A percentile compares a stretch with the other conserved stretches of the same genome.
Conservation (phyloP, 495 filamentous ascomycete genomes). For the Darksidea phi region DNA sequence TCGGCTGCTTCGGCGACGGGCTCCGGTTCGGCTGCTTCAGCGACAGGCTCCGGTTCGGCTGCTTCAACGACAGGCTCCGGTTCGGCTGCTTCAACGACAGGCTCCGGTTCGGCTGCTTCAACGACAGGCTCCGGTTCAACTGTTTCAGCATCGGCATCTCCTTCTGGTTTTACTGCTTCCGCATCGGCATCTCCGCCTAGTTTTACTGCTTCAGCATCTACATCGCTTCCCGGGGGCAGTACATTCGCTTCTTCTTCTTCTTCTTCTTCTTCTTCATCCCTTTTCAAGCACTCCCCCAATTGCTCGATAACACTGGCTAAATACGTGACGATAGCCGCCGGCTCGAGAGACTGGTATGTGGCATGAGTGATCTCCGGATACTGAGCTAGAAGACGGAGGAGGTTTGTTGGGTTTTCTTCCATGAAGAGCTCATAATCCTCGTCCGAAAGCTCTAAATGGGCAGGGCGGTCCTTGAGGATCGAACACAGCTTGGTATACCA, state of each 20-base stretch:
- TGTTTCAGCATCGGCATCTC: neutral
- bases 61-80: too few species aligned
- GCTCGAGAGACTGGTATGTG: slow-evolving; percentile 64
- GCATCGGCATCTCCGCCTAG: neutral
- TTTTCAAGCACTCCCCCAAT: slow-evolving; percentile 65
- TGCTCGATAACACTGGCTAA: slow-evolving; percentile 88
- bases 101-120: too few species aligned
- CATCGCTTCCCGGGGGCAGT: neutral
- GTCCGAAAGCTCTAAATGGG: slow-evolving; percentile 51
- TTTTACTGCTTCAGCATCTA: neutral
- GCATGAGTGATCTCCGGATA: slow-evolving; percentile 65
- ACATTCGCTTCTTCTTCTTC: neutral
- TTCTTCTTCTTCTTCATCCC: slow-evolving; percentile 56
- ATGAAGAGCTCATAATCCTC: slow-evolving; percentile 59
- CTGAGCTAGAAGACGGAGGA: slow-evolving; percentile 60
- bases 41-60: too few species aligned
- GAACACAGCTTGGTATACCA: slow-evolving; percentile 65
- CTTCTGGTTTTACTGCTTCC: neutral
- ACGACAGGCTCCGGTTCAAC: neutral
- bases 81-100: too few species aligned
- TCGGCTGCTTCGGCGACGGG: too few species aligned
- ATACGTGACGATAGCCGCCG: slow-evolving; percentile 70
- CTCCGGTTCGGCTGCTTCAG: too few species aligned
- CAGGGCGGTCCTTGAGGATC: slow-evolving; percentile 46
- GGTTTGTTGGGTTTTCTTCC: slow-evolving; percentile 59